phyloP scores from a whole-genome alignment of 352 stramenopile genomes.

The Blastocystis sp. region DNA sequence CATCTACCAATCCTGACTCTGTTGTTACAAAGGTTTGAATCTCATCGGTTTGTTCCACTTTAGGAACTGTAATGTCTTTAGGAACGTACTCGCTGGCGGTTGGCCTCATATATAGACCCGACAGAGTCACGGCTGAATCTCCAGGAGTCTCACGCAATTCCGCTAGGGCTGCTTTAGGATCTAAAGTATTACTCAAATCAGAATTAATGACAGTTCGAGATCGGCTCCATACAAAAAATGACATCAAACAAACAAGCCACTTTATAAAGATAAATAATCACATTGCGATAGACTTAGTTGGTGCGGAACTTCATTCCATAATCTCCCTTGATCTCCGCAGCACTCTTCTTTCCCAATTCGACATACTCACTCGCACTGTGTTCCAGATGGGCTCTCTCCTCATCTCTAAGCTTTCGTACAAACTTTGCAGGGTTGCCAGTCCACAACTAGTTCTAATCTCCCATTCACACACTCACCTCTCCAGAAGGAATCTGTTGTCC shows the following conservation, averaged over 20 bases:
- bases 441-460: constrained; percentile 44
- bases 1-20: constrained; percentile 7
- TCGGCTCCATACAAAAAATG: neutral
- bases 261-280: constrained; percentile 41
- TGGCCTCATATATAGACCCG: constrained; percentile 33
- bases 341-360: constrained; percentile 35
- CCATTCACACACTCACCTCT: constrained; percentile 68
- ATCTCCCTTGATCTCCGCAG: constrained; percentile 46
- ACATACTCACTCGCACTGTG: constrained; percentile 46
- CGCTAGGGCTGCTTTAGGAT: neutral
- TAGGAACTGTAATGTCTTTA: neutral
- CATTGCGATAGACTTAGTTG: constrained; percentile 57
- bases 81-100: neutral
- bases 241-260: constrained; percentile 21
- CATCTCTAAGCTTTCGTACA: constrained; percentile 49
- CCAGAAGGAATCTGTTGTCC: constrained; percentile 78
- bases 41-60: neutral
- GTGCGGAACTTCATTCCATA: constrained; percentile 45
- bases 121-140: neutral
- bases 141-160: neutral
- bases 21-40: neutral
- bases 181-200: neutral
- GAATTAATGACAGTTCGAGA: neutral
- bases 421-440: constrained; percentile 49
- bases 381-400: constrained; percentile 40